Evolutionary conservation across 768 basidiomycete genomes (phyloP).

Genomic region (Clavulina sp.): DNA sequence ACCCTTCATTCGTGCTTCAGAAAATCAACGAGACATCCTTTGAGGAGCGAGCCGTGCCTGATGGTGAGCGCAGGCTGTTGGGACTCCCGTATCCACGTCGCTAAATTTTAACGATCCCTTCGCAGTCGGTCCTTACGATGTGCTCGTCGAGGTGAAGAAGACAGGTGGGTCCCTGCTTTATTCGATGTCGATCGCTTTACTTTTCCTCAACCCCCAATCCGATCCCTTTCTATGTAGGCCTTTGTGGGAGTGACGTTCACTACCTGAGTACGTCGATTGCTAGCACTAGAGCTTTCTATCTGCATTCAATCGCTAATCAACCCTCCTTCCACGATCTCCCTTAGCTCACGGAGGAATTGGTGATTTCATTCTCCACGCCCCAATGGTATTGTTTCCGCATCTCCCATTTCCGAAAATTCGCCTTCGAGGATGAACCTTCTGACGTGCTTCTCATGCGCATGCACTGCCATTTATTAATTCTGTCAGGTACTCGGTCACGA

Average conservation of each 20-base stretch:
- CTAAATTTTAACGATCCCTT: background rate
- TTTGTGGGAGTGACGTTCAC: conserved; percentile 37
- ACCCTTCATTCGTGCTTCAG: conserved; percentile 63
- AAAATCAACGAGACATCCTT: conserved; percentile 50
- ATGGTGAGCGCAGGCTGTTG: conserved; percentile 27
- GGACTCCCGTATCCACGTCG: background rate
- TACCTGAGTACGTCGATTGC: conserved; percentile 42
- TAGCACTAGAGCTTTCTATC: conserved; percentile 1
- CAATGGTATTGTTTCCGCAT: conserved; percentile 51
- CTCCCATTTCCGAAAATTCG: conserved; percentile 2
- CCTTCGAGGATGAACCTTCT: too few relatives aligned
- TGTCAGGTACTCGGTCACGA: conserved; percentile 86
- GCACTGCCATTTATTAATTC: background rate
- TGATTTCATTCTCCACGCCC: conserved; percentile 60
- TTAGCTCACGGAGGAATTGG: conserved; percentile 14
- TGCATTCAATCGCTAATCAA: background rate
- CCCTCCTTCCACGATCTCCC: conserved; percentile 20
- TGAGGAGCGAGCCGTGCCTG: conserved; percentile 60
- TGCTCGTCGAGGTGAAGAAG: conserved; percentile 80
- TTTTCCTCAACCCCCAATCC: background rate
- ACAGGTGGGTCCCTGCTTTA: conserved; percentile 40
- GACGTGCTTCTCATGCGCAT: too few relatives aligned
- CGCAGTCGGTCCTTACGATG: conserved; percentile 52
- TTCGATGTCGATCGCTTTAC: background rate
- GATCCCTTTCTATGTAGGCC: conserved; percentile 30